Base-by-base conservation (phyloP, 176 grass and related monocot species). In the Elaeis guineensis region DNA sequence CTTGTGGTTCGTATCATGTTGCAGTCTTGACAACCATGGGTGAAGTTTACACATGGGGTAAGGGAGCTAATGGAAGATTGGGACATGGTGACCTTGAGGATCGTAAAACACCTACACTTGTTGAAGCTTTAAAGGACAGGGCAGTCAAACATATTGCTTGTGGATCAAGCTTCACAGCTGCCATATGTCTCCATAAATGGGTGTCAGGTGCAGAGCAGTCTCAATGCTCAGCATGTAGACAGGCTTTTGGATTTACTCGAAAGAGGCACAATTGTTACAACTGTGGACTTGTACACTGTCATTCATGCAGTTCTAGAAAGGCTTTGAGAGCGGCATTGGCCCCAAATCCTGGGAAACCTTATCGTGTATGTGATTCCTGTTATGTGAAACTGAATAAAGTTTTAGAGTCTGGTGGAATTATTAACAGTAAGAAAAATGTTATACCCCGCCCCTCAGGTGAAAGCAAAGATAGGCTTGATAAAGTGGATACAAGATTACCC, bases 191-290 rank as follows among this genome's bases (percentile, higher is more conserved):
- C 49, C 93, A 98, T 74, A 98, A 98, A 66, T 98, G 83, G 84
- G 79, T 92, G 23, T 98, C 87, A 4, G 87, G 93, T 66, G 80
- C 83, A 57, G 93, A 98, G 72, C 93, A 98, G 57, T 91, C 93
- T 53, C 93, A 92, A 50, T 98, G 93, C 52, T 83, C 87, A 5
- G 73, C 87, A 44, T 98, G 93, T 52, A 89, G 93, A 62, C 93
- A 83, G 52, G 84, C 93, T 76, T 98, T 98, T 76, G 93, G 93
- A 51, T 98, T 98, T 67, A 98, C 93, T 64, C 62, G 93, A 24
- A 98, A 98, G 79, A 80, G 84, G 72, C 93, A 98, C 77, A 98
- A 89, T 54, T 98, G 93, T 72, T 98, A 92, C 52, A 88, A 98
- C 51, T 98, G 93, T 73, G 93, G 93, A 8, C 75, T 98, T 62